These are phyloP conservation scores for Blastobotrys chiropterorum DNA, from an alignment of 805 yeast species.

Conservation along the genomic window DNA sequence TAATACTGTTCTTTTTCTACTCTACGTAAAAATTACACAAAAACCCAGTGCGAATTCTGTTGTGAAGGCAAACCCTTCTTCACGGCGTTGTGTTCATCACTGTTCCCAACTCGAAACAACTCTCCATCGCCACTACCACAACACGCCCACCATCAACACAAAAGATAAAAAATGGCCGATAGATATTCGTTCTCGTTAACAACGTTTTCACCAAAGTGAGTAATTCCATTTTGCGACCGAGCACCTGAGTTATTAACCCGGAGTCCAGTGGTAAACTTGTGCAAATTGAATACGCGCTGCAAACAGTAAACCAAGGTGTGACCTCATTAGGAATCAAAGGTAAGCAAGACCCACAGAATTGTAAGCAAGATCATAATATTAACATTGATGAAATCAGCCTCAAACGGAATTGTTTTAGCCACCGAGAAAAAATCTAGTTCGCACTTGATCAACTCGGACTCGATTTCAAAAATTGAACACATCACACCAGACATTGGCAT, in stretches of 20 bases:
- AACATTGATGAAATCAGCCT: constrained; percentile 42
- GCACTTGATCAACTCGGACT: constrained; percentile 64
- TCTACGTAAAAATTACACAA: too few species aligned
- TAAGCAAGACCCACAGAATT: constrained; percentile 7
- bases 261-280: constrained; percentile 80
- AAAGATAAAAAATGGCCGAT: constrained; percentile 86
- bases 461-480: constrained; percentile 68
- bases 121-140: not conserved
- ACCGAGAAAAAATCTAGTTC: constrained; percentile 90
- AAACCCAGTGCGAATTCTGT: too few species aligned
- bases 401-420: constrained; percentile 94
- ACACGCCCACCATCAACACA: constrained; percentile 4
- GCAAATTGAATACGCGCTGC: constrained; percentile 95
- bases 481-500: constrained; percentile 95
- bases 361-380: too few species aligned
- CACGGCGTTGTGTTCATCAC: too few species aligned
- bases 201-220: constrained; percentile 93
- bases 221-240: constrained; percentile 4
- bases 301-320: constrained; percentile 97
- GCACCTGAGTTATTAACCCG: not conserved
- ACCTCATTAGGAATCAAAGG: constrained; percentile 85
- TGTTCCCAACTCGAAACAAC: not conserved
- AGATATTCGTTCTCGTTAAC: constrained; percentile 96
- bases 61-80: not conserved
- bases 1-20: too few species aligned